Base-by-base conservation (phyloP, 2,329 filamentous ascomycete genomes). In the Monosporascus sp. region DNA sequence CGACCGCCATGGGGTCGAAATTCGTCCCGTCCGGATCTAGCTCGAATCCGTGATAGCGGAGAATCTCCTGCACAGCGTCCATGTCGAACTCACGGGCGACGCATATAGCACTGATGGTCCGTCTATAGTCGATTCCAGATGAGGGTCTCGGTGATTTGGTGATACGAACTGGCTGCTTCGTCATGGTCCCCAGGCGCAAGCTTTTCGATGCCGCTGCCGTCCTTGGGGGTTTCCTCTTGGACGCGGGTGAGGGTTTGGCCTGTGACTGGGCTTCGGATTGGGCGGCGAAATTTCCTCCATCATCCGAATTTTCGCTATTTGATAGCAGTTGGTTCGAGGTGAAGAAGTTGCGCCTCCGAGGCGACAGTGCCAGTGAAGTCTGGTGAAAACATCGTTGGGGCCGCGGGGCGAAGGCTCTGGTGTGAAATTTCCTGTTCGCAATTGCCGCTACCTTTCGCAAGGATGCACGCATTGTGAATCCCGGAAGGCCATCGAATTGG, bases 151-250 rank as follows among this genome's bases (percentile, higher is more conserved):
- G 63, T 60, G 8, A 58, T 50, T 75, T 72, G 20, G 59, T 41
- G 20, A 61, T 65, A 50, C 74, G 61, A 37, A 63, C 72, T n/a
- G 74, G 70, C 57, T 78, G 78, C 66, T 96, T 91, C 18, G 92
- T 91, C 18, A 91, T 88, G 35, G 92, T 91, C 14, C 96, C 91
- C 54, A 91, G 82, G 52, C 93, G 85, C 35, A 97, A 76, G 57
- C 86, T 88, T 60, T 91, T 88, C 45, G 82, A 70, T 3, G 73
- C 72, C 3, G 73, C 68, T 1, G 72, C 63, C n/a, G 43, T 22
- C 41, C 79, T 71, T 3, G 71, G 70, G 7, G 74, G 71, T 53
- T 79, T 80, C 53, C 78, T 73, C 63, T 79, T 80, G 49, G 60
- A 45, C 3, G 70, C 56, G 22, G 64, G 31, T 2, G 63, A 48